phyloP scores from a whole-genome alignment of 371 early-diverging fungal genomes.

The Rhizopus stolonifer region DNA sequence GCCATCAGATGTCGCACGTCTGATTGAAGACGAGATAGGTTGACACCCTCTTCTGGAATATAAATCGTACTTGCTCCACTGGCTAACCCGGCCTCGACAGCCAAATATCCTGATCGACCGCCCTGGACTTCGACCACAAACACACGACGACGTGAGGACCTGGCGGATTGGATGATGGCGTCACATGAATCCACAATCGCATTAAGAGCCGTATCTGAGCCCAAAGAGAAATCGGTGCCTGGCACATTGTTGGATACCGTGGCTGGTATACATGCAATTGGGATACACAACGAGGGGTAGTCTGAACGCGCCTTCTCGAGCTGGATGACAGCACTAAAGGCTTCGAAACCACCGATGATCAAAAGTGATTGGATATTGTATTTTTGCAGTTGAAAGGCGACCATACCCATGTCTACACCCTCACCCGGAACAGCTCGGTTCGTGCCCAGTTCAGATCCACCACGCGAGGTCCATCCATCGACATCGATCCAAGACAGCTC shows the following conservation, averaged over 20 bases:
- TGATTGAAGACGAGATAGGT: constrained; percentile 72
- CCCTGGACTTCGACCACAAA: constrained; percentile 99
- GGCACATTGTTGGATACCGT: constrained; percentile 99
- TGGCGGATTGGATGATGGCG: constrained; percentile 89
- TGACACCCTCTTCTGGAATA: constrained; percentile 95
- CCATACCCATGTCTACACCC: constrained; percentile 71
- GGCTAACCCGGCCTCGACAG: constrained; percentile 89
- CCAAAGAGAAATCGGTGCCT: constrained; percentile 95
- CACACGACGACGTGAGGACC: constrained; percentile 89
- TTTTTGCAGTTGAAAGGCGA: constrained; percentile 91
- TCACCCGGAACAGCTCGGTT: constrained; percentile 85
- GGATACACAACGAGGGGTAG: constrained; percentile 91
- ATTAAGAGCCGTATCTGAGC: constrained; percentile 97
- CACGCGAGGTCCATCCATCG: constrained; percentile 87
- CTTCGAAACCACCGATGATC: constrained; percentile 96
- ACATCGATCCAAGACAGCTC: constrained; percentile 85
- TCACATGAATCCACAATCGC: constrained; percentile 95
- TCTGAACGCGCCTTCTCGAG: constrained; percentile 67
- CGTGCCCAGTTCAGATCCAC: constrained; percentile 96
- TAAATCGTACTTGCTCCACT: constrained; percentile 94
- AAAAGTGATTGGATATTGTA: constrained; percentile 86
- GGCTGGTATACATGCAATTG: constrained; percentile 93
- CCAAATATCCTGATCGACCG: constrained; percentile 95
- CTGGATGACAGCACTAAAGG: constrained; percentile 72
- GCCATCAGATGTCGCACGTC: constrained; percentile 81